Evolutionary conservation across 129 eudicot genomes (phyloP).

Genomic region (Helianthus annuus): DNA sequence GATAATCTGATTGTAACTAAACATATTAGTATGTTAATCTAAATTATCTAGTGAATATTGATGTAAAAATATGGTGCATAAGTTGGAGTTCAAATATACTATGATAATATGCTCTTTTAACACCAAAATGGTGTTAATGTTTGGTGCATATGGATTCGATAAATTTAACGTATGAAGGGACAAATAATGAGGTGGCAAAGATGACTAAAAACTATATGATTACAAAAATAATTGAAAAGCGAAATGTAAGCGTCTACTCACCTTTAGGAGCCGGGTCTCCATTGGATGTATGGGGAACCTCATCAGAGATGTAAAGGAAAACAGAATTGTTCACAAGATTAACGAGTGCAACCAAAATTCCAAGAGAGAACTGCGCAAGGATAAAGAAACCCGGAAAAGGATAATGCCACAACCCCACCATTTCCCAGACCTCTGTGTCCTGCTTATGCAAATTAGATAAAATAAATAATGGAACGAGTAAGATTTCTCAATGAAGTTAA

Average conservation of each 20-base stretch:
- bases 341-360: conserved; percentile 86
- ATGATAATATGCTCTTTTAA: neutral
- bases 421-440: conserved; percentile 96
- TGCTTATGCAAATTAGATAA: conserved; percentile 31
- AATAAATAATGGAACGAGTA: conserved; percentile 6
- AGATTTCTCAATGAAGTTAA: neutral
- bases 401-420: conserved; percentile 97
- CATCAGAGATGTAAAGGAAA: conserved; percentile 75
- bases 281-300: conserved; percentile 46
- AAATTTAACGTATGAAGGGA: neutral
- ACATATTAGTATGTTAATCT: neutral
- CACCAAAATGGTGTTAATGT: conserved; percentile 6
- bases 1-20: neutral
- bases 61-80: neutral
- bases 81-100: neutral
- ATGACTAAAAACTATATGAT: neutral
- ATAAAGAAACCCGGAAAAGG: conserved; percentile 92
- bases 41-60: neutral
- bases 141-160: neutral
- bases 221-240: neutral
- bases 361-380: conserved; percentile 94
- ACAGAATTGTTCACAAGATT: conserved; percentile 96
- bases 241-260: conserved; percentile 23
- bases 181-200: neutral
- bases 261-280: conserved; percentile 67